These are phyloP conservation scores for Mimosa pudica DNA, from an alignment of 306 rosid species.

Conservation along the genomic window DNA sequence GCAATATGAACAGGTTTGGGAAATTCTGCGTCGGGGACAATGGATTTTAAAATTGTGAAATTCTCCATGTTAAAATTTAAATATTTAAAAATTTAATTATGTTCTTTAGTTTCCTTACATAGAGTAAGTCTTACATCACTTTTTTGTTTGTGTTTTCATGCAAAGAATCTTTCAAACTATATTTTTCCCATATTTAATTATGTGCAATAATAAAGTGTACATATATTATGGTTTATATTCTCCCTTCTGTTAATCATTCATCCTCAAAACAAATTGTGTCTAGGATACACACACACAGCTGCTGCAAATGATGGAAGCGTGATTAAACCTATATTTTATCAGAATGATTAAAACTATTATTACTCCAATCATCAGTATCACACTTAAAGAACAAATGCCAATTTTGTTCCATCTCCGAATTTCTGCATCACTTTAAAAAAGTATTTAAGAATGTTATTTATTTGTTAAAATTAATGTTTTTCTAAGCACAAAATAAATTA, in stretches of 20 bases:
- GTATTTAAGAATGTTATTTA: neutral
- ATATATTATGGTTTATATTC: neutral
- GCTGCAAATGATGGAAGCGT: neutral
- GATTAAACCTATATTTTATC: too few relatives aligned
- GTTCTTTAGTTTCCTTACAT: neutral
- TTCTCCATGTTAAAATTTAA: neutral
- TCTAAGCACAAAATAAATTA: neutral
- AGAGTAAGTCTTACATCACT: too few relatives aligned
- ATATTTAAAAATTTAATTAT: neutral
- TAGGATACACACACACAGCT: too few relatives aligned
- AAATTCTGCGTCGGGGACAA: neutral
- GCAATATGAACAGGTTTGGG: neutral
- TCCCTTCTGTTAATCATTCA: neutral
- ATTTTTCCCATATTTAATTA: neutral
- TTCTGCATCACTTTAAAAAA: neutral
- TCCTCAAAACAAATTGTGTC: too few relatives aligned
- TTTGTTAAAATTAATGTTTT: too few relatives aligned
- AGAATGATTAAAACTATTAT: too few relatives aligned
- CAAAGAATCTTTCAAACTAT: neutral
- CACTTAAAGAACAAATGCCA: neutral
- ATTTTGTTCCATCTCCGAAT: neutral
- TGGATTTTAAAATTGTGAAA: neutral
- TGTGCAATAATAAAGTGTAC: neutral
- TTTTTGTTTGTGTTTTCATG: neutral
- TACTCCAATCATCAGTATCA: neutral